Evolutionary conservation across 371 early-diverging fungal species (phyloP).

Genomic region (Circinella umbellata): DNA sequence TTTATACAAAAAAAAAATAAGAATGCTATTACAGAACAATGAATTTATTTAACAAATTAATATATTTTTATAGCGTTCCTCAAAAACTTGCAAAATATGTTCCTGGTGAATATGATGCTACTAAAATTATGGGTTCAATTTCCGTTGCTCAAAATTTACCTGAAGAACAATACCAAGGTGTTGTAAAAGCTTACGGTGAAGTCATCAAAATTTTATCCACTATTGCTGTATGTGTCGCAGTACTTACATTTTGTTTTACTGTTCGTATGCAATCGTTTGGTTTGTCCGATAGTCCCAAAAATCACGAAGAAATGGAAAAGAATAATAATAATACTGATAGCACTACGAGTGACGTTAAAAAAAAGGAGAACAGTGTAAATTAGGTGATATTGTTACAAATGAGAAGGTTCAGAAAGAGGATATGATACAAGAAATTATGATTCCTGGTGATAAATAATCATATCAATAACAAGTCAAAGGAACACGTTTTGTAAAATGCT

Average conservation of each 20-base stretch:
- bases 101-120: slow-evolving; percentile 39
- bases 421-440: no score
- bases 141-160: slow-evolving; percentile 30
- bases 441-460: no score
- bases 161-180: slow-evolving; percentile 32
- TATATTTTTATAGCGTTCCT: slow-evolving; percentile 24
- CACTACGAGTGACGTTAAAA: neutral
- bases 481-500: no score
- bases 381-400: no score
- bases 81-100: slow-evolving; percentile 31
- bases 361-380: no score
- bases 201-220: slow-evolving; percentile 35
- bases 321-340: neutral
- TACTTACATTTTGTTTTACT: slow-evolving; percentile 25
- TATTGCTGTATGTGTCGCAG: slow-evolving; percentile 20
- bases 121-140: slow-evolving; percentile 32
- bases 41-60: neutral
- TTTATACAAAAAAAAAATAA: no score
- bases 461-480: no score
- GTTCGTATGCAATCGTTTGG: slow-evolving; percentile 39
- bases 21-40: no score
- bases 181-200: slow-evolving; percentile 31
- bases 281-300: slow-evolving; percentile 10
- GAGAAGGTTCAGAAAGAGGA: no score
- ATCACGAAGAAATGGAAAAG: slow-evolving; percentile 1